phyloP scores from a whole-genome alignment of 345 rosid genomes.

The Melaleuca quinquenervia region DNA sequence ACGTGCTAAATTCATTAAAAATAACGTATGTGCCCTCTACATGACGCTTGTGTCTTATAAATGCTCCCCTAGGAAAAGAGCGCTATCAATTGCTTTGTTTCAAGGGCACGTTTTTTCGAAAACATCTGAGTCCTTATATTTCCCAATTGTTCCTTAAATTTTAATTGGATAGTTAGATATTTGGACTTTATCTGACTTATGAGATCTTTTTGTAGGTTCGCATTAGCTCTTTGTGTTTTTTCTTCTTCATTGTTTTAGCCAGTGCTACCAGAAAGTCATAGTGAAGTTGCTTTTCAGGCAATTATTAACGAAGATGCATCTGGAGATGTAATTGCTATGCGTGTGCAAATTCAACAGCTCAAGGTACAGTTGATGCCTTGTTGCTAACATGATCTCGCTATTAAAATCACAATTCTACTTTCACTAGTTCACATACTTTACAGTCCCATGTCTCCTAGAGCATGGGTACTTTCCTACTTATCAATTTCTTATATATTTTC shows the following conservation, averaged over 20 bases:
- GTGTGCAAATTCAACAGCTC: conserved; percentile 88
- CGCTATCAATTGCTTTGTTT: not conserved
- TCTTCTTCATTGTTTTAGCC: not conserved
- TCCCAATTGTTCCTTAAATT: not conserved
- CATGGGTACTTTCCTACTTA: not conserved
- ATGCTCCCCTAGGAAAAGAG: not conserved
- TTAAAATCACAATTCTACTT: not conserved
- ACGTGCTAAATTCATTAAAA: conserved; percentile 94
- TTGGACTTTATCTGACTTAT: not conserved
- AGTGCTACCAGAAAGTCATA: not conserved
- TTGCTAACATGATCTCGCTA: not conserved
- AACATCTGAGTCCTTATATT: not conserved
- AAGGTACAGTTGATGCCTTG: conserved; percentile 32
- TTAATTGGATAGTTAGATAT: not conserved
- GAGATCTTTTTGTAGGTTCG: not conserved
- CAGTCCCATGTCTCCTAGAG: not conserved
- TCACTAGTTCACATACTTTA: not conserved
- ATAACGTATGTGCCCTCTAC: conserved; percentile 49
- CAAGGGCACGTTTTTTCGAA: not conserved
- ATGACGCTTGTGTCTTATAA: not conserved
- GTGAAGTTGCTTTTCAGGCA: conserved; percentile 40
- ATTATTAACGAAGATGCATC: conserved; percentile 94
- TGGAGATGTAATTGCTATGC: conserved; percentile 92
- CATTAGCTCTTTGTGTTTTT: not conserved
- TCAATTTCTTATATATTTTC: not conserved